A percentile compares a stretch with the other conserved stretches of the same genome.
Conservation (phyloP, 352 stramenopile genomes). For the Phytophthora vignae region DNA sequence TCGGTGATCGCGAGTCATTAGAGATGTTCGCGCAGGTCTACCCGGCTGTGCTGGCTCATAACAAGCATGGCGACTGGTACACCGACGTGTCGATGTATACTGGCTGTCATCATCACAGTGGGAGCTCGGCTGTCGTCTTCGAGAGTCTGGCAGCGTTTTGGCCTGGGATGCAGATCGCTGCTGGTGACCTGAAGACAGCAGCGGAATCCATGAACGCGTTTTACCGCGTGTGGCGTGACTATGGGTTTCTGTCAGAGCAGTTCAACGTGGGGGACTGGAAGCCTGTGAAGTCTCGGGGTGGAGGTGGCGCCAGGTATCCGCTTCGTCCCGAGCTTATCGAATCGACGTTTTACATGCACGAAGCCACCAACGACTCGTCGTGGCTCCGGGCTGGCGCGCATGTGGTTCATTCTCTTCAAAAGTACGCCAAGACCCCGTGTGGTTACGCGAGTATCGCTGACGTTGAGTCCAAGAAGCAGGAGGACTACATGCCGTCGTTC, state of each 20-base stretch:
- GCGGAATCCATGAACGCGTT: conserved; percentile 94
- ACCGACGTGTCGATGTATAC: conserved; percentile 88
- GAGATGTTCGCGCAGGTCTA: conserved; percentile 91
- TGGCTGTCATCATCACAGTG: conserved; percentile 55
- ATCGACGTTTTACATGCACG: conserved; percentile 96
- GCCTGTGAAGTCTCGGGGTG: conserved; percentile 52
- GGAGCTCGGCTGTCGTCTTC: conserved; percentile 58
- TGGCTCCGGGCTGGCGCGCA: conserved; percentile 84
- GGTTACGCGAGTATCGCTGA: conserved; percentile 93
- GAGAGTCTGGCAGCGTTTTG: conserved; percentile 96
- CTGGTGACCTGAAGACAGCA: conserved; percentile 90
- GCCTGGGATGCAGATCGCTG: conserved; percentile 95
- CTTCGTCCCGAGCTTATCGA: conserved; percentile 98
- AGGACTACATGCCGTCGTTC: conserved; percentile 99
- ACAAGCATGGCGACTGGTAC: conserved; percentile 88
- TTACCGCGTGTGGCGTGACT: conserved; percentile 95
- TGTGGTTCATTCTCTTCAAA: conserved; percentile 90
- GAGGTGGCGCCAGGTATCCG: conserved; percentile 84
- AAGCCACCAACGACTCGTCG: conserved; percentile 85
- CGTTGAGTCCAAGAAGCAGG: conserved; percentile 88
- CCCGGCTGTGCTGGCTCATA: conserved; percentile 67
- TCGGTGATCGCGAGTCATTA: conserved; percentile 93
- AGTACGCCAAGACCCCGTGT: conserved; percentile 92
- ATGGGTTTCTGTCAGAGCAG: conserved; percentile 96
- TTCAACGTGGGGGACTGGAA: conserved; percentile 93